phyloP scores from a whole-genome alignment of 495 filamentous ascomycete genomes.

The Neurospora intermedia region DNA sequence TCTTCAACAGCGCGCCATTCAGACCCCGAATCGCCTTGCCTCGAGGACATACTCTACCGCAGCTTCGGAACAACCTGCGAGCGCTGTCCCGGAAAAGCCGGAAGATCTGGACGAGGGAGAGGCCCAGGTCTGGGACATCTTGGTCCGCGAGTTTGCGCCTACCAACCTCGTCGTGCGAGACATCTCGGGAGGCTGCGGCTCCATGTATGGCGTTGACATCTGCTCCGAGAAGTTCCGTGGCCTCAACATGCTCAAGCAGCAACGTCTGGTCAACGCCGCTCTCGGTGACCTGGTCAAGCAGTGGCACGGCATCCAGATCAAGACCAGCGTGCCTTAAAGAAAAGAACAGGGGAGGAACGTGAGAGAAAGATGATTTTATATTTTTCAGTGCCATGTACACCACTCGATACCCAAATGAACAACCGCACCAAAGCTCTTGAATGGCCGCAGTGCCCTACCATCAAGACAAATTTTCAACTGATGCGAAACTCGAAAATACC shows the following conservation, averaged over 20 bases:
- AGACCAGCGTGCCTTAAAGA: constrained; percentile 40
- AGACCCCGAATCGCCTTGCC: constrained; percentile 1
- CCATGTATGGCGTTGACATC: constrained; percentile 69
- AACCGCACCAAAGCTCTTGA: neutral
- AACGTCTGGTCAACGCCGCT: constrained; percentile 57
- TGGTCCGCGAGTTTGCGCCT: constrained; percentile 32
- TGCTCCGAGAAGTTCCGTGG: constrained; percentile 54
- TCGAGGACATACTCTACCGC: neutral
- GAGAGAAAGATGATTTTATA: neutral
- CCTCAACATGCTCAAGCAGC: constrained; percentile 56
- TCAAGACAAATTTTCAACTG: neutral
- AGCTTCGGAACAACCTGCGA: neutral
- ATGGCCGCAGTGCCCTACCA: neutral
- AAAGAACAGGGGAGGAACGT: neutral
- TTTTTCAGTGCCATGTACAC: neutral
- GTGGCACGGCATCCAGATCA: constrained; percentile 69
- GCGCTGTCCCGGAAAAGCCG: constrained; percentile 24
- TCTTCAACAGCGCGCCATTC: neutral
- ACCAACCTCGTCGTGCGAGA: constrained; percentile 53
- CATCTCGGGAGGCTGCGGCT: constrained; percentile 67
- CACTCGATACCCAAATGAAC: constrained; percentile 2
- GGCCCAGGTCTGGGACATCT: constrained; percentile 34
- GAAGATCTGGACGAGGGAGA: constrained; percentile 32
- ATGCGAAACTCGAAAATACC: neutral
- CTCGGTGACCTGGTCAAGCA: constrained; percentile 58